A percentile compares a stretch with the other conserved stretches of the same genome.
Evolutionary conservation across 2,329 filamentous ascomycete species (phyloP).

Genomic region (Ascocoryne sarcoides): DNA sequence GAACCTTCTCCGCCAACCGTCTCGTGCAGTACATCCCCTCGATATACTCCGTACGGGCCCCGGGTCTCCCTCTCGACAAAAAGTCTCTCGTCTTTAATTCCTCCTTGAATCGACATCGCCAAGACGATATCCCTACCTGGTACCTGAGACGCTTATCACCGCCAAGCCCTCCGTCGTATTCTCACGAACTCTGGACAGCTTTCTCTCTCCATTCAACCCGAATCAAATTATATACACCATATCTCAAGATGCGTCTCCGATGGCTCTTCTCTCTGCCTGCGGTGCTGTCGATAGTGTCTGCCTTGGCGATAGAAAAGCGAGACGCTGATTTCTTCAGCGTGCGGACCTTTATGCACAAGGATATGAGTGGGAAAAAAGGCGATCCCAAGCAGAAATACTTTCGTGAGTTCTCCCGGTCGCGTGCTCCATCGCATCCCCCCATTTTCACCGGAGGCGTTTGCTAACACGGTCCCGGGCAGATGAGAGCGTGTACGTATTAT

Average conservation of each 20-base stretch:
- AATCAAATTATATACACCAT: neutral
- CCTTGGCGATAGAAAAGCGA: conserved; percentile 21
- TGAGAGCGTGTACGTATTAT: conserved; percentile 25
- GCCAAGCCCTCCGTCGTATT: neutral
- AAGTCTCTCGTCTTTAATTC: neutral
- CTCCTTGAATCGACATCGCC: neutral
- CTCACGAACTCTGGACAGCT: neutral
- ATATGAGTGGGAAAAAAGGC: conserved; percentile 25
- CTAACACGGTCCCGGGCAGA: conserved; percentile 16
- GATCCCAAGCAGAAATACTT: conserved; percentile 32
- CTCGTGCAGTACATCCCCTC: no score
- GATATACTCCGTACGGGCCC: neutral
- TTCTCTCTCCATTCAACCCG: neutral
- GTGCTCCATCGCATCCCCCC: conserved; percentile 6
- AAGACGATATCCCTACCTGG: neutral
- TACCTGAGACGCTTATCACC: neutral
- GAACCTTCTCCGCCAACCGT: no score
- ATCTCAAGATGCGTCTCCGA: conserved; percentile 21
- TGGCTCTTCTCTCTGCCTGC: conserved; percentile 21
- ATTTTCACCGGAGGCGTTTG: conserved; percentile 1
- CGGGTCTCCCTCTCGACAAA: neutral
- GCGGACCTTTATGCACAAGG: conserved; percentile 23
- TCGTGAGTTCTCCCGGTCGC: conserved; percentile 24
- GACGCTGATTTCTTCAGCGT: conserved; percentile 27
- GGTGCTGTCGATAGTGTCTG: conserved; percentile 16